These are phyloP conservation scores for Leccinum subgranulosum DNA, from an alignment of 768 basidiomycete species.

Conservation along the genomic window DNA sequence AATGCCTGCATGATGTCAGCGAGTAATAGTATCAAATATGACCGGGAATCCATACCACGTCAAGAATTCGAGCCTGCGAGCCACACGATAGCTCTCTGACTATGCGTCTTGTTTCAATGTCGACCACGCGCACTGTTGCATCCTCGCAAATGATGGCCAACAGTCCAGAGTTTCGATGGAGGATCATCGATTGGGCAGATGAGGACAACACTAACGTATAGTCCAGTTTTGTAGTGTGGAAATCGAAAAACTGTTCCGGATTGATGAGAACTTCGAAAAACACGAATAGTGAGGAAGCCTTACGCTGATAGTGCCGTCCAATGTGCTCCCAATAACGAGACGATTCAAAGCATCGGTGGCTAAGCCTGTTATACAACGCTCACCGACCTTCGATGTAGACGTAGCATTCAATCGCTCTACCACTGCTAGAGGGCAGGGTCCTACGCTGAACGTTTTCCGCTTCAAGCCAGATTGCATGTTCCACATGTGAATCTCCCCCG, in stretches of 20 bases:
- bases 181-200: slow-evolving; percentile 60
- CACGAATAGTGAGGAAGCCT: slow-evolving; percentile 26
- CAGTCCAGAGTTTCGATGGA: slow-evolving; percentile 85
- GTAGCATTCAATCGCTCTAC: slow-evolving; percentile 40
- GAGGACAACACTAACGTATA: slow-evolving; percentile 67
- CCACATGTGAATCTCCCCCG: slow-evolving; percentile 83
- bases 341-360: slow-evolving; percentile 85
- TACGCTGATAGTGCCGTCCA: slow-evolving; percentile 89
- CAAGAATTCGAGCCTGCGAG: slow-evolving; percentile 81
- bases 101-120: slow-evolving; percentile 83
- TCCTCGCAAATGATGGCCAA: slow-evolving; percentile 87
- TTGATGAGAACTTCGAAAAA: neutral
- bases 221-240: slow-evolving; percentile 78
- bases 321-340: slow-evolving; percentile 75
- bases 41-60: slow-evolving; percentile 58
- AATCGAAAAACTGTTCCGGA: slow-evolving; percentile 84
- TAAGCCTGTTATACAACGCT: slow-evolving; percentile 73
- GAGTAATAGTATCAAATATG: neutral
- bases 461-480: slow-evolving; percentile 95
- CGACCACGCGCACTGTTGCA: slow-evolving; percentile 77
- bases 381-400: slow-evolving; percentile 39
- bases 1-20: slow-evolving; percentile 59
- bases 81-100: slow-evolving; percentile 84
- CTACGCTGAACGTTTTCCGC: slow-evolving; percentile 73
- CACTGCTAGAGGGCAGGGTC: slow-evolving; percentile 56